Percentiles rank a stretch among this genome's conserved stretches.
phyloP scores from a whole-genome alignment of 768 basidiomycete species.

The Podaxis mareebaensis region DNA sequence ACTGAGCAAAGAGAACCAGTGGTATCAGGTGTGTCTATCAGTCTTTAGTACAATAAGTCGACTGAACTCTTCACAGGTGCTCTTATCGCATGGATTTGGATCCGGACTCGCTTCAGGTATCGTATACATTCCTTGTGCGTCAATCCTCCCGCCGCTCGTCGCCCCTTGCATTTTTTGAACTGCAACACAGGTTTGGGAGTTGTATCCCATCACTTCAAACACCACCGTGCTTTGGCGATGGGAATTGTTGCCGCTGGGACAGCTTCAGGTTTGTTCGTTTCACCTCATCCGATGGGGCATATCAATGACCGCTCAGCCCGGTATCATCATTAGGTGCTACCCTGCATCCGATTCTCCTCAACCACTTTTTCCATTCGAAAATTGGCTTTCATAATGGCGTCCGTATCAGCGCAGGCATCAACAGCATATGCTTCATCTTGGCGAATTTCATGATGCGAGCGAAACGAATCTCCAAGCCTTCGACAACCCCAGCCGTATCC shows the following conservation, averaged over 20 bases:
- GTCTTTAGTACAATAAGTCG: slow-evolving; percentile 12
- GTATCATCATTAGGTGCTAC: slow-evolving; percentile 58
- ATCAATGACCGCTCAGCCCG: slow-evolving; percentile 26
- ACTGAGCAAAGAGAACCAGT: slow-evolving; percentile 34
- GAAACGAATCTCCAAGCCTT: slow-evolving; percentile 41
- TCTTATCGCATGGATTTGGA: slow-evolving; percentile 47
- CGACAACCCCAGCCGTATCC: slow-evolving; percentile 19
- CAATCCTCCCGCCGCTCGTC: background rate
- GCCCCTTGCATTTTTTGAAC: background rate
- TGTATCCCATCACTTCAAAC: slow-evolving; percentile 38
- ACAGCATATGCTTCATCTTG: slow-evolving; percentile 32
- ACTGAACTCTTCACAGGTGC: slow-evolving; percentile 35
- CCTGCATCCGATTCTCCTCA: slow-evolving; percentile 64
- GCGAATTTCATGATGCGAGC: slow-evolving; percentile 38
- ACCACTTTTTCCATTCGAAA: slow-evolving; percentile 45
- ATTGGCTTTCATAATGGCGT: slow-evolving; percentile 55
- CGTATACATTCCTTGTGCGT: slow-evolving; percentile 44
- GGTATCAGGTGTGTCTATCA: slow-evolving; percentile 5
- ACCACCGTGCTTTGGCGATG: slow-evolving; percentile 33
- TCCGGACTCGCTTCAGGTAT: slow-evolving; percentile 53
- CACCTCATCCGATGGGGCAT: background rate
- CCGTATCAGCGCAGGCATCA: slow-evolving; percentile 46
- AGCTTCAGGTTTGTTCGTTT: slow-evolving; percentile 1
- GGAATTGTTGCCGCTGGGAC: slow-evolving; percentile 36
- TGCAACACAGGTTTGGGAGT: slow-evolving; percentile 26